Evolutionary conservation across 257 asterid genomes (phyloP).

Genomic region (Penstemon barbatus): DNA sequence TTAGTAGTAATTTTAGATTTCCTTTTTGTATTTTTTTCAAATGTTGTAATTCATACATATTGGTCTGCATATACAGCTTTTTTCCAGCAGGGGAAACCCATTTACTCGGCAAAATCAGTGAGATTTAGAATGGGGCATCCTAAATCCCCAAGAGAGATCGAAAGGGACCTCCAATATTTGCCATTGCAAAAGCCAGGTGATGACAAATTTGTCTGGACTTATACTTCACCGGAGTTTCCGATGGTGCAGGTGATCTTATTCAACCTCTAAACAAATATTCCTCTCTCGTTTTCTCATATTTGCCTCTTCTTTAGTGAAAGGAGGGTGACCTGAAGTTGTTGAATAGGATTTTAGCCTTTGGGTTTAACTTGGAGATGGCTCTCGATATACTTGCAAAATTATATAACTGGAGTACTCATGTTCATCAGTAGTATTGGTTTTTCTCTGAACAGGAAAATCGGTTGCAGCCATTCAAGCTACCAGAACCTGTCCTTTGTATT

Average conservation of each 20-base stretch:
- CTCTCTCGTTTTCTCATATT: neutral
- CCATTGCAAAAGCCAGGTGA: constrained; percentile 56
- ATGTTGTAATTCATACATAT: neutral
- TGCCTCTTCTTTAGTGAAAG: too few relatives aligned
- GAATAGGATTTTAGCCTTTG: neutral
- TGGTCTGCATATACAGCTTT: constrained; percentile 49
- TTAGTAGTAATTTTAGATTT: neutral
- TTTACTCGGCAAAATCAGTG: constrained; percentile 73
- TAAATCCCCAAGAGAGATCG: constrained; percentile 39
- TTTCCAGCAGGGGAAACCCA: constrained; percentile 63
- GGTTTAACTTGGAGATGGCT: constrained; percentile 16
- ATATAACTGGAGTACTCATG: neutral
- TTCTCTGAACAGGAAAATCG: constrained; percentile 55
- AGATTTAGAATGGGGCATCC: constrained; percentile 71
- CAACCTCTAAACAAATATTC: neutral
- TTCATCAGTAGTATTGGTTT: neutral
- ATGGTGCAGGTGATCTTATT: constrained; percentile 61
- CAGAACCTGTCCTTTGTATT: constrained; percentile 72
- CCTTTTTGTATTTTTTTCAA: neutral
- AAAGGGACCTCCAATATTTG: constrained; percentile 26
- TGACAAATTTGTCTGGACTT: constrained; percentile 79
- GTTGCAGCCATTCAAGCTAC: constrained; percentile 77
- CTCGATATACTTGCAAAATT: neutral
- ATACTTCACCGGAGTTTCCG: constrained; percentile 61
- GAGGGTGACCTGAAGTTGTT: neutral